Evolutionary conservation across 176 grass and related monocot species (phyloP).

Genomic region (Triticum turgidum): DNA sequence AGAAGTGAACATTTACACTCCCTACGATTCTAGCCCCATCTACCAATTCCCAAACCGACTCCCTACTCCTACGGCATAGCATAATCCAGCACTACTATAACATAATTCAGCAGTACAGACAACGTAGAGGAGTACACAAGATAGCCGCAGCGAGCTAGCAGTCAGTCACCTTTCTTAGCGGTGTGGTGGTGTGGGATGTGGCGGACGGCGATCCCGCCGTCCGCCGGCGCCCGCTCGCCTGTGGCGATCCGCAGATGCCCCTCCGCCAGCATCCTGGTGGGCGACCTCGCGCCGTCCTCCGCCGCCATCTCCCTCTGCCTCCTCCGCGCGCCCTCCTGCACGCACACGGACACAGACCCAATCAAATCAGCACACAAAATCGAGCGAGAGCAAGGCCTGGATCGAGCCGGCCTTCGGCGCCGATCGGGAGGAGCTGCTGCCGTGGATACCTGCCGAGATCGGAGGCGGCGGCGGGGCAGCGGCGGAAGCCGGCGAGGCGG

Average conservation of each 20-base stretch:
- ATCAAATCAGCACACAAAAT: slow-evolving; percentile 9
- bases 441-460: slow-evolving; percentile 35
- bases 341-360: neutral
- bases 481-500: slow-evolving; percentile 18
- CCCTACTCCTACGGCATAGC: neutral
- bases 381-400: neutral
- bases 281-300: slow-evolving; percentile 53
- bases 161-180: slow-evolving; percentile 43
- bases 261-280: slow-evolving; percentile 63
- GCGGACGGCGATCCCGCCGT: slow-evolving; percentile 65
- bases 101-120: neutral
- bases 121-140: neutral
- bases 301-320: slow-evolving; percentile 48
- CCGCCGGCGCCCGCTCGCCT: slow-evolving; percentile 43
- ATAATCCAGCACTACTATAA: neutral
- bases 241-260: slow-evolving; percentile 57
- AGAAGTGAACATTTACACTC: neutral
- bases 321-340: slow-evolving; percentile 28
- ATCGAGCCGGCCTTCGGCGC: neutral
- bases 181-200: slow-evolving; percentile 56
- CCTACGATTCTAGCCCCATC: neutral
- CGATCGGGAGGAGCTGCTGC: neutral
- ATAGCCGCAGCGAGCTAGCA: neutral
- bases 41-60: neutral
- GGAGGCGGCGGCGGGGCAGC: slow-evolving; percentile 22